Evolutionary conservation across 176 grass and related monocot genomes (phyloP).

Genomic region (Paspalum vaginatum): DNA sequence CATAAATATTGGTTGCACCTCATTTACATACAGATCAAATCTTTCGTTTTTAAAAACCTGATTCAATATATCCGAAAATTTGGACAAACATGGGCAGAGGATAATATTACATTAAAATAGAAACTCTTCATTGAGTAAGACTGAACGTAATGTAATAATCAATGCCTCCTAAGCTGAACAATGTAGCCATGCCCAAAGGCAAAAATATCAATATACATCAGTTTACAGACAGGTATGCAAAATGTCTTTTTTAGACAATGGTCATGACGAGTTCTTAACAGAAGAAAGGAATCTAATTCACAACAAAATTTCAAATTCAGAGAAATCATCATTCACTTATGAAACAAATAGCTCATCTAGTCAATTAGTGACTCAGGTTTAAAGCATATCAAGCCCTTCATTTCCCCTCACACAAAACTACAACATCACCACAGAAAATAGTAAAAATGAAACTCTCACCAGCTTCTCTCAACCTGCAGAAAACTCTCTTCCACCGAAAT

Average conservation of each 20-base stretch:
- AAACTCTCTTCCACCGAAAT: constrained; percentile 4
- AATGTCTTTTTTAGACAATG: neutral
- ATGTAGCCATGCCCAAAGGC: neutral
- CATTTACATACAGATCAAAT: neutral
- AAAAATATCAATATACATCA: neutral
- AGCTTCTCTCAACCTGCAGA: neutral
- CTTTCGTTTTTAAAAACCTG: neutral
- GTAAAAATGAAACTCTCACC: neutral
- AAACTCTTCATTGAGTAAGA: neutral
- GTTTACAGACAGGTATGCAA: neutral
- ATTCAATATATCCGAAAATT: constrained; percentile 6
- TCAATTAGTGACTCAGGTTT: neutral
- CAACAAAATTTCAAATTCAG: neutral
- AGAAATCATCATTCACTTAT: neutral
- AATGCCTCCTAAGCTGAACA: neutral
- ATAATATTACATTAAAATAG: constrained; percentile 26
- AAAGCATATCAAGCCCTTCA: constrained; percentile 4
- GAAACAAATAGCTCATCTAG: neutral
- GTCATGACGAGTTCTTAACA: neutral
- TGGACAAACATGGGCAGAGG: neutral
- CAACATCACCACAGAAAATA: neutral
- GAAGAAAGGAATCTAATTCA: neutral
- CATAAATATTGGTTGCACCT: neutral
- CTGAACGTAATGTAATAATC: constrained; percentile 3
- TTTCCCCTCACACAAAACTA: neutral